Conservation (phyloP, 2,329 filamentous ascomycete genomes). For the Thelonectria olida region DNA sequence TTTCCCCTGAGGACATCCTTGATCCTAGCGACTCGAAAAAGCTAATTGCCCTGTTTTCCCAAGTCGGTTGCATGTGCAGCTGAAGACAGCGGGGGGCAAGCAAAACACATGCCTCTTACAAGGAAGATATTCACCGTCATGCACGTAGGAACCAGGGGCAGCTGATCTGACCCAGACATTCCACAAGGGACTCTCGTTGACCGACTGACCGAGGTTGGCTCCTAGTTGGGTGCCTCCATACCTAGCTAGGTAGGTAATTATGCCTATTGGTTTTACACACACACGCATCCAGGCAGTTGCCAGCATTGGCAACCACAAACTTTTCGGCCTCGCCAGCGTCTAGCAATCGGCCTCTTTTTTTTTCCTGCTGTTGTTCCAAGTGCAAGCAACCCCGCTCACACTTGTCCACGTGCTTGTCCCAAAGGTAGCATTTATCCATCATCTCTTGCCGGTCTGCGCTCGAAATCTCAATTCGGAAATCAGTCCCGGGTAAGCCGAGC, state of each 20-base stretch:
- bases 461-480: too few relatives aligned
- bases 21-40: background rate
- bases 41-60: background rate
- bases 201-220: constrained; percentile 16
- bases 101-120: background rate
- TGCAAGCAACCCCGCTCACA: too few relatives aligned
- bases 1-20: background rate
- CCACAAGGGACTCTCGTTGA: background rate
- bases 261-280: too few relatives aligned
- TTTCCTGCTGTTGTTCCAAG: too few relatives aligned
- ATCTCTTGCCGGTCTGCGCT: too few relatives aligned
- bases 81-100: background rate
- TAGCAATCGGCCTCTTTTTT: too few relatives aligned
- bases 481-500: too few relatives aligned
- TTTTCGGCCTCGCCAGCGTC: too few relatives aligned
- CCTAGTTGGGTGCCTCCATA: background rate
- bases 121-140: constrained; percentile 1
- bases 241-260: background rate
- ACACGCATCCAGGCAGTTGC: too few relatives aligned
- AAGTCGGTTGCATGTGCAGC: constrained; percentile 18
- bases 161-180: background rate
- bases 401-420: too few relatives aligned
- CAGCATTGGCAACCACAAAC: too few relatives aligned
- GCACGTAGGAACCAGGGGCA: constrained; percentile 17
- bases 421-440: too few relatives aligned